phyloP scores from a whole-genome alignment of 768 basidiomycete species.

The Mycena belliarum region DNA sequence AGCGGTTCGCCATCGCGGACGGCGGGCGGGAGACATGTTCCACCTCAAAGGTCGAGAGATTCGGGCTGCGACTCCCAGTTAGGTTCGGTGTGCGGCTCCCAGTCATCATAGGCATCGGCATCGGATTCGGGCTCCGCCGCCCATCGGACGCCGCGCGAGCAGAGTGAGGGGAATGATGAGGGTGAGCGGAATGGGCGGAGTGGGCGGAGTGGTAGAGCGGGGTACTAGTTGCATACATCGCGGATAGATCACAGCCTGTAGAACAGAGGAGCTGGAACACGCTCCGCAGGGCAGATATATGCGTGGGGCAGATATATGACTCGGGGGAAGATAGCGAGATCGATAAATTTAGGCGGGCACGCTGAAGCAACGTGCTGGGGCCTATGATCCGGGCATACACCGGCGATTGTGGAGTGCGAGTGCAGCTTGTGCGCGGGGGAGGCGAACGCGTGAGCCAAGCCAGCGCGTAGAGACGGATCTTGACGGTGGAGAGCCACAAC shows the following conservation, averaged over 20 bases:
- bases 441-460: too few relatives aligned
- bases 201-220: conserved; percentile 6
- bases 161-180: too few relatives aligned
- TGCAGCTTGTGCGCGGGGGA: too few relatives aligned
- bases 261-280: not conserved
- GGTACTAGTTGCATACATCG: conserved; percentile 8
- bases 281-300: not conserved
- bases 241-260: not conserved
- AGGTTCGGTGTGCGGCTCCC: conserved; percentile 16
- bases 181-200: too few relatives aligned
- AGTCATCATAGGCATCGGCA: not conserved
- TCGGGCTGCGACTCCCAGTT: conserved; percentile 10
- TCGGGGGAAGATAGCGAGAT: not conserved
- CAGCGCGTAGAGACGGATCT: too few relatives aligned
- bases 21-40: conserved; percentile 22
- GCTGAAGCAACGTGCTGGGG: conserved; percentile 19
- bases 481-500: too few relatives aligned
- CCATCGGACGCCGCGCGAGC: conserved; percentile 9
- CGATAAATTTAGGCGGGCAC: conserved; percentile 16
- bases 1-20: conserved; percentile 34
- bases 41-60: conserved; percentile 15
- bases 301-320: conserved; percentile 2
- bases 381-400: conserved; percentile 10
- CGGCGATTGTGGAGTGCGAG: not conserved
- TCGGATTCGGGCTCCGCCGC: conserved; percentile 15